These are phyloP conservation scores for Alternaria sp. DNA, from an alignment of 2,329 filamentous ascomycete genomes.

Conservation along the genomic window DNA sequence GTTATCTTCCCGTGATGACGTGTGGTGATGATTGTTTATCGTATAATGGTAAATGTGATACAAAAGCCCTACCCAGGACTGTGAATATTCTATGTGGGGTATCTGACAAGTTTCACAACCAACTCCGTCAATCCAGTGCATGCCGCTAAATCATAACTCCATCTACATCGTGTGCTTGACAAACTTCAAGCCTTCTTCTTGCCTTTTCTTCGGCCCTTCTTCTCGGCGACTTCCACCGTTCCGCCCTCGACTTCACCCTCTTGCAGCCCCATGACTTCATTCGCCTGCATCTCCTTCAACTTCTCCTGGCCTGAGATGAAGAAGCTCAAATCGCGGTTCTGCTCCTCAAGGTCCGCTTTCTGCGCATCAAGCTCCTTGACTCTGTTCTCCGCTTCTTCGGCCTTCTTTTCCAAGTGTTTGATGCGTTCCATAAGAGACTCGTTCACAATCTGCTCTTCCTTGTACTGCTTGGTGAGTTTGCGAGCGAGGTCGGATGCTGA, in stretches of 20 bases:
- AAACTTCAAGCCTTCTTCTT: constrained; percentile 32
- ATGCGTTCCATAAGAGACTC: constrained; percentile 86
- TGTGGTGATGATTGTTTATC: background rate
- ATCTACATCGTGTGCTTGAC: background rate
- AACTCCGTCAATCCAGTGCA: background rate
- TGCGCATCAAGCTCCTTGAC: constrained; percentile 55
- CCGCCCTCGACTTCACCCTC: constrained; percentile 69
- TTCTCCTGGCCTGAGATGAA: constrained; percentile 88
- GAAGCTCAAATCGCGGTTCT: constrained; percentile 87
- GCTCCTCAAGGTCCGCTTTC: constrained; percentile 79
- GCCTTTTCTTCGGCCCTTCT: constrained; percentile 38
- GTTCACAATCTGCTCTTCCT: constrained; percentile 87
- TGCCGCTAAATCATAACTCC: background rate
- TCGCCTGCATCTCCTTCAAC: constrained; percentile 73
- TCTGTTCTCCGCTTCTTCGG: constrained; percentile 63
- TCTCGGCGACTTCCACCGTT: constrained; percentile 43
- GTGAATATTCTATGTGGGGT: background rate
- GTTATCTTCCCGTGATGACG: background rate
- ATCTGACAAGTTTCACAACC: background rate
- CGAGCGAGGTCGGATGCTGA: constrained; percentile 81
- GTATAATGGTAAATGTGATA: background rate
- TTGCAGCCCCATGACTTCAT: constrained; percentile 71
- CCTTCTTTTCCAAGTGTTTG: constrained; percentile 69
- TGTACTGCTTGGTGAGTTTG: constrained; percentile 76
- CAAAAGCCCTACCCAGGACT: background rate